Evolutionary conservation across 257 asterid genomes (phyloP), one percentile per base, ranked within the genome.

Genomic region (Solanum chiquidenum): DNA sequence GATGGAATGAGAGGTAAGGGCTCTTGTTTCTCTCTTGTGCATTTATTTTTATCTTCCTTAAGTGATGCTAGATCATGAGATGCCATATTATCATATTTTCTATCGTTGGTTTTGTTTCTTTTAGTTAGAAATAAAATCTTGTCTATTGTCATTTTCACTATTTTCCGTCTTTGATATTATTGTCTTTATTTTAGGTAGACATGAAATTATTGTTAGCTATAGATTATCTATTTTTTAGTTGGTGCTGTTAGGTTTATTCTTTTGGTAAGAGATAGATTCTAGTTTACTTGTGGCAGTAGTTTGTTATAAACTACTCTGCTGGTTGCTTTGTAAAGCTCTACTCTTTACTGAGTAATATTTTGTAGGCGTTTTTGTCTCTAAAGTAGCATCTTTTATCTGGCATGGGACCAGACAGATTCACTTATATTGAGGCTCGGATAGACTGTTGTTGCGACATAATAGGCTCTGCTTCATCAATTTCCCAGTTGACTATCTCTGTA

Each of bases 1-100:
- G 98, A 95, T 77, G 93, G 87, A 83, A 91, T 88, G 87, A 95
- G 90, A 92, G 99, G 99, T 96, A 87, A 92, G 93, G 4, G 92
- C n/a, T n/a, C 60, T 46, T 52, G 38, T 60, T 64, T 52, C 58
- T 66, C 38, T 37, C 86, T 73, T 62, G 27, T 37, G 25, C 40
- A 2, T 80, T 80, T 25, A 44, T 46, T 5, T 29, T 49, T 16
- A 29, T 46, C 42, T 46, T 80, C 38, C 84, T 79, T 44, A 14
- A 79, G 64, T 46, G 16, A 79, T 44, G 25, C n/a, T 42, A 79
- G 84, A 79, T 79, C 64, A 79, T 79, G 60, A 79, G 25, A 79
- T 79, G 49, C 49, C 84, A 79, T 25, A 66, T 79, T 16, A 76
- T 79, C 84, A 44, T 44, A 25, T 79, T 77, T 77, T 79, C 25